Conservation (phyloP, 2,329 filamentous ascomycete genomes). For the Diaporthe velutina region DNA sequence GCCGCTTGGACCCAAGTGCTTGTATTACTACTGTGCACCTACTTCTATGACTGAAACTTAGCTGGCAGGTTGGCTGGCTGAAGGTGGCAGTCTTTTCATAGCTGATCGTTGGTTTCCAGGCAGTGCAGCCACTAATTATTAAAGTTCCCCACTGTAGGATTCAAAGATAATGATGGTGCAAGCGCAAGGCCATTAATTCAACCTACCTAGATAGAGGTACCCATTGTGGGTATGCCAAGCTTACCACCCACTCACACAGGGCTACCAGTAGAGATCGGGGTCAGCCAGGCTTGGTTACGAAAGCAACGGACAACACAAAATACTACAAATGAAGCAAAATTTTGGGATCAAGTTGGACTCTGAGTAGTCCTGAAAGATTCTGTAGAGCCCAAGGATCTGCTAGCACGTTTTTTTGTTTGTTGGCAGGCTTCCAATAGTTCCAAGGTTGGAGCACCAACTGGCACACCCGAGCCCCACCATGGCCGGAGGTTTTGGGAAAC, state of each 20-base stretch:
- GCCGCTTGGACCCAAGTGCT: not conserved
- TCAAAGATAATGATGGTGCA: not conserved
- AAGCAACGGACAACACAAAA: not conserved
- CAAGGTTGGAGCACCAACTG: not conserved
- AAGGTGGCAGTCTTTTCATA: not conserved
- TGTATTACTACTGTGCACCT: not conserved
- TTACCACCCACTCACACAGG: constrained; percentile 17
- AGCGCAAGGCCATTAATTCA: not conserved
- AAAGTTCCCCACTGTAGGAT: not conserved
- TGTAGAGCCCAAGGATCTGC: not conserved
- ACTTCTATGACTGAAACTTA: not conserved
- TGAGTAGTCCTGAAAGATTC: not conserved
- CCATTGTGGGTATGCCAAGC: not conserved
- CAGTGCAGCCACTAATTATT: constrained; percentile 3
- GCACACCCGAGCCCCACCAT: not conserved
- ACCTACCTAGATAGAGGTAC: too few relatives aligned
- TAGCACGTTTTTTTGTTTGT: not conserved
- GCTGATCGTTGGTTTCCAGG: not conserved
- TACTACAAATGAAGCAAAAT: not conserved
- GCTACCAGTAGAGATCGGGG: not conserved
- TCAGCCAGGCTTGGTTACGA: not conserved
- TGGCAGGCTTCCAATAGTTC: not conserved
- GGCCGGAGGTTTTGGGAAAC: not conserved
- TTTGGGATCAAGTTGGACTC: not conserved
- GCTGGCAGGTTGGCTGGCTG: too few relatives aligned